Evolutionary conservation across 495 filamentous ascomycete species (phyloP).

Genomic region (Penicillium manginii): DNA sequence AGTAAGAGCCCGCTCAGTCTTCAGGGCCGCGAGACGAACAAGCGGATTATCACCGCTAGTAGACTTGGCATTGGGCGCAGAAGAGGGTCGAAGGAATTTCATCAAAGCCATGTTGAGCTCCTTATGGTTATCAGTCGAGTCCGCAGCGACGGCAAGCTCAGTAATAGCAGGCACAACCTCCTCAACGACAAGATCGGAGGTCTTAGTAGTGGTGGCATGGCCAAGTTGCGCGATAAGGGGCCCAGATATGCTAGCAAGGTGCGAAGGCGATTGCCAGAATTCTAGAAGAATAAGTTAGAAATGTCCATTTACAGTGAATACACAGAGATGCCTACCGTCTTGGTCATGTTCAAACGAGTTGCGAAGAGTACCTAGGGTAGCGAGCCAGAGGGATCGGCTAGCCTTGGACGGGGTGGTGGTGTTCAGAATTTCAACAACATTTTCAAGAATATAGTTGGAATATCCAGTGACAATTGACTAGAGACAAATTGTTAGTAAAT

Average conservation of each 20-base stretch:
- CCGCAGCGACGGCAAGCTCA: constrained; percentile 74
- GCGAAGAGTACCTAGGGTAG: constrained; percentile 67
- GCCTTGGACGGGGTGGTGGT: constrained; percentile 50
- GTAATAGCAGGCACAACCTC: constrained; percentile 63
- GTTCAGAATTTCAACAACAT: constrained; percentile 64
- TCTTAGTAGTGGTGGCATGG: constrained; percentile 50
- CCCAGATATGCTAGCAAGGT: constrained; percentile 71
- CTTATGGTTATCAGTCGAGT: constrained; percentile 87
- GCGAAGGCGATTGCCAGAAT: constrained; percentile 91
- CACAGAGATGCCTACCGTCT: constrained; percentile 50
- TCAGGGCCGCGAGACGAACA: constrained; percentile 73
- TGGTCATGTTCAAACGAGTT: constrained; percentile 81
- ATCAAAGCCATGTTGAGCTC: constrained; percentile 77
- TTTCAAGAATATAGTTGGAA: constrained; percentile 80
- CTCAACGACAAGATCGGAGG: constrained; percentile 44
- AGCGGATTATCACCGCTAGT: constrained; percentile 49
- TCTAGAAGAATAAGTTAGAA: constrained; percentile 30
- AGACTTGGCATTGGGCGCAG: constrained; percentile 60
- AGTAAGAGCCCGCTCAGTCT: constrained; percentile 77
- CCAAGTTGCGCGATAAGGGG: constrained; percentile 71
- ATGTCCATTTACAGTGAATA: not conserved
- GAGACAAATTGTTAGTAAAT: constrained; percentile 7
- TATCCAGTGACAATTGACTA: constrained; percentile 91
- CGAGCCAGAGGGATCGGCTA: constrained; percentile 61
- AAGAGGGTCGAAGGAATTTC: constrained; percentile 72